Percentiles rank a stretch among this genome's conserved stretches.
These are phyloP conservation scores for Tetracladium marchalianum DNA, from an alignment of 495 filamentous ascomycete genomes.

Conservation along the genomic window DNA sequence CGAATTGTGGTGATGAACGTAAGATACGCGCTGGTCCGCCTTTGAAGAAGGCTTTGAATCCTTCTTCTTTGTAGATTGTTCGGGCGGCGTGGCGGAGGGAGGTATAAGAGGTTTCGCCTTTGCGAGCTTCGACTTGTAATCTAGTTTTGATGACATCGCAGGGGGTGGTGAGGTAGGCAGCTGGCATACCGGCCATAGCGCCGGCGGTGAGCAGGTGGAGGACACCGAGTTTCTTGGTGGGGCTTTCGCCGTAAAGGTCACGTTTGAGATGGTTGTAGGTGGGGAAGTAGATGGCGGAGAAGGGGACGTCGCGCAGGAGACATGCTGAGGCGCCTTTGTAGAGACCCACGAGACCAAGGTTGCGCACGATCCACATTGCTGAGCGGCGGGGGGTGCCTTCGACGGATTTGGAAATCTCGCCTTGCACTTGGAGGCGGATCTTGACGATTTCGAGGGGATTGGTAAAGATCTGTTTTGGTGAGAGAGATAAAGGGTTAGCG, in stretches of 20 bases:
- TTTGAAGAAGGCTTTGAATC: conserved; percentile 95
- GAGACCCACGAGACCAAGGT: conserved; percentile 86
- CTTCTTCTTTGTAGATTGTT: conserved; percentile 81
- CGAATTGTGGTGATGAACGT: conserved; percentile 92
- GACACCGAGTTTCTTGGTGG: conserved; percentile 83
- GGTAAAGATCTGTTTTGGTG: conserved; percentile 71
- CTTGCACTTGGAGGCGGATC: conserved; percentile 95
- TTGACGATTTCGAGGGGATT: conserved; percentile 99
- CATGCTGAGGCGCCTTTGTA: conserved; percentile 98
- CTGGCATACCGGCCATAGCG: conserved; percentile 97
- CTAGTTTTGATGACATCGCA: conserved; percentile 99
- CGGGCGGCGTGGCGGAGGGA: conserved; percentile 77
- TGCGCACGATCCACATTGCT: conserved; percentile 94
- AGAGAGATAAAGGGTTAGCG: neutral
- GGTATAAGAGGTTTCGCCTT: conserved; percentile 81
- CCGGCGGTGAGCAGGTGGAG: conserved; percentile 89
- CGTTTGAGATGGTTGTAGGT: conserved; percentile 90
- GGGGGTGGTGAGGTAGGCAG: conserved; percentile 92
- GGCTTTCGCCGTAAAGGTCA: conserved; percentile 84
- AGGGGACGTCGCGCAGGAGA: conserved; percentile 89
- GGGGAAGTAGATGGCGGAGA: conserved; percentile 98
- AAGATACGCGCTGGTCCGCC: conserved; percentile 91
- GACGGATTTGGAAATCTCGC: conserved; percentile 82
- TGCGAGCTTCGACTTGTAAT: conserved; percentile 91
- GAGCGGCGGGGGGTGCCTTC: conserved; percentile 78